These are phyloP conservation scores for Botrytis porri DNA, from an alignment of 2,329 filamentous ascomycete species.

Conservation along the genomic window DNA sequence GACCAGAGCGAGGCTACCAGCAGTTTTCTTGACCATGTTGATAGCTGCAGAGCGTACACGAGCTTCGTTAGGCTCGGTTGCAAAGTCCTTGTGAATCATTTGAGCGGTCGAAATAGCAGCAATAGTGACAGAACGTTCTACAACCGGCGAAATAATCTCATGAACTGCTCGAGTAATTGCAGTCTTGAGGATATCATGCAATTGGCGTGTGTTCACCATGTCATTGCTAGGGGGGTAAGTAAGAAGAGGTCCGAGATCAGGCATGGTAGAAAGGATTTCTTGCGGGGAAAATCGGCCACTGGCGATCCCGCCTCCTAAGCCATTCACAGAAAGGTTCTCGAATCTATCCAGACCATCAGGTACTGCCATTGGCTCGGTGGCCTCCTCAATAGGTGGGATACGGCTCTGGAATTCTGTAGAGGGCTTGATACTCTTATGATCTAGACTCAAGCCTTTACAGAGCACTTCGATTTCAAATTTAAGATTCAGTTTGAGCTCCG, in stretches of 20 bases:
- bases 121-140: conserved; percentile 96
- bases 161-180: conserved; percentile 87
- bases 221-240: conserved; percentile 78
- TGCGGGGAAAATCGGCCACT: conserved; percentile 73
- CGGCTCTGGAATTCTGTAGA: conserved; percentile 82
- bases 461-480: conserved; percentile 99
- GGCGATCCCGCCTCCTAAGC: conserved; percentile 64
- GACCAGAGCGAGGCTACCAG: conserved; percentile 91
- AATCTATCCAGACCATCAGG: conserved; percentile 75
- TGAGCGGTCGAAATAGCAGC: conserved; percentile 95
- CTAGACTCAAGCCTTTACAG: conserved; percentile 87
- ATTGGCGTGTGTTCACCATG: conserved; percentile 66
- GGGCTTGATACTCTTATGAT: conserved; percentile 87
- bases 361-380: conserved; percentile 48
- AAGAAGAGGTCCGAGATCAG: conserved; percentile 76
- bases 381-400: conserved; percentile 58
- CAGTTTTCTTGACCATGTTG: conserved; percentile 91
- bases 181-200: conserved; percentile 74
- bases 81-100: conserved; percentile 94
- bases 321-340: conserved; percentile 76
- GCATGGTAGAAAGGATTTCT: conserved; percentile 74
- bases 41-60: conserved; percentile 82
- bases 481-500: conserved; percentile 90
- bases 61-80: conserved; percentile 86
- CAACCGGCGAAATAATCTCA: conserved; percentile 96